A percentile compares a stretch with the other conserved stretches of the same genome.
phyloP scores from a whole-genome alignment of 148 eudicot genomes.

The Camellia japonica region DNA sequence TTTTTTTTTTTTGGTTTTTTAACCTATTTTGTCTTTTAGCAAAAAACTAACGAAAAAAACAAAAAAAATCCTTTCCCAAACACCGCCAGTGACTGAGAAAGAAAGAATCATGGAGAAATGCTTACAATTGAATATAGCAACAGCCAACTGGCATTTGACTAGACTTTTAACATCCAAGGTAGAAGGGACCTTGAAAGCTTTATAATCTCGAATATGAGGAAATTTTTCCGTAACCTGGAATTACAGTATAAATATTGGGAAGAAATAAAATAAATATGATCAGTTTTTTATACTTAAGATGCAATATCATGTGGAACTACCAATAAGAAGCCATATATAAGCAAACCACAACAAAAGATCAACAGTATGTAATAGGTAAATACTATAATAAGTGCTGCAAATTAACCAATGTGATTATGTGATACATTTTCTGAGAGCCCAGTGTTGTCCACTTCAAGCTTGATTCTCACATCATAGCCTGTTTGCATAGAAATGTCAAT shows the following conservation, averaged over 20 bases:
- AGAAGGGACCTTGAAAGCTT: slow-evolving; percentile 55
- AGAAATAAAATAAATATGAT: not conserved
- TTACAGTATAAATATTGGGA: not conserved
- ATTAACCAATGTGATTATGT: slow-evolving; percentile 23
- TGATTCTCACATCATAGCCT: slow-evolving; percentile 72
- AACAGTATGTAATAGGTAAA: not conserved
- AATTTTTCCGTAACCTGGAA: slow-evolving; percentile 79
- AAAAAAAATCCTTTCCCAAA: too few relatives aligned
- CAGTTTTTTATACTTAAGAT: slow-evolving; percentile 8
- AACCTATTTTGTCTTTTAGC: too few relatives aligned
- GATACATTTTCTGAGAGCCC: slow-evolving; percentile 68
- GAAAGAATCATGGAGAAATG: slow-evolving; percentile 3
- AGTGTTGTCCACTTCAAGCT: slow-evolving; percentile 50
- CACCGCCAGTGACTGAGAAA: not conserved
- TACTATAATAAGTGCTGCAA: slow-evolving; percentile 4
- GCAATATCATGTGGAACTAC: not conserved
- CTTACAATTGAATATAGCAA: slow-evolving; percentile 73
- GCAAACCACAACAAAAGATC: not conserved
- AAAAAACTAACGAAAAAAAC: too few relatives aligned
- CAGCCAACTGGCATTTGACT: slow-evolving; percentile 77
- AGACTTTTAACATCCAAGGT: slow-evolving; percentile 49
- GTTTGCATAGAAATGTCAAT: slow-evolving; percentile 29
- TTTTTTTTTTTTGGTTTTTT: too few relatives aligned
- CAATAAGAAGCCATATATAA: not conserved
- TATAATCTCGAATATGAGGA: slow-evolving; percentile 80